Evolutionary conservation across 495 filamentous ascomycete genomes (phyloP).

Genomic region (Penicillium roqueforti): DNA sequence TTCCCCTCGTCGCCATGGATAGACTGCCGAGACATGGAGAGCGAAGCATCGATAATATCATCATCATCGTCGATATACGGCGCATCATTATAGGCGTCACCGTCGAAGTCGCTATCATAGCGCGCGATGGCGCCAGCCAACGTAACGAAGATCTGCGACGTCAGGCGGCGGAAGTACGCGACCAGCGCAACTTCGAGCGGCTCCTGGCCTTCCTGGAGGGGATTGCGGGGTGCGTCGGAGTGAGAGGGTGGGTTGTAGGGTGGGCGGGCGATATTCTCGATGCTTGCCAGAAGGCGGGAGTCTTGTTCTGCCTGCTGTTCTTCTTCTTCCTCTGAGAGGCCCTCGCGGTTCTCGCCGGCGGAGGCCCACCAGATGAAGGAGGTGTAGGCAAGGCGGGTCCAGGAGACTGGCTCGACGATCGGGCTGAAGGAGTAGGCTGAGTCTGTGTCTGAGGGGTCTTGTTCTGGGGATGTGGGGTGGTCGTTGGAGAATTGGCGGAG

Average conservation of each 20-base stretch:
- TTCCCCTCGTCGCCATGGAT: conserved; percentile 27
- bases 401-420: conserved; percentile 75
- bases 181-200: conserved; percentile 71
- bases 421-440: conserved; percentile 46
- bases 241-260: conserved; percentile 26
- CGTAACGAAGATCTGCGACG: conserved; percentile 62
- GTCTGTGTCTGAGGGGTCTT: conserved; percentile 38
- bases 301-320: conserved; percentile 44
- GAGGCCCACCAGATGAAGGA: conserved; percentile 99
- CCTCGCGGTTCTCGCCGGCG: conserved; percentile 75
- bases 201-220: conserved; percentile 34
- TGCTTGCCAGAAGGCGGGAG: conserved; percentile 38
- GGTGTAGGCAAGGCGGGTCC: conserved; percentile 83
- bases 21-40: conserved; percentile 29
- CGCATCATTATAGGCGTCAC: conserved; percentile 7
- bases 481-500: conserved; percentile 51
- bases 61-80: conserved; percentile 21
- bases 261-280: conserved; percentile 36
- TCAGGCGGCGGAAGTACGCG: conserved; percentile 88
- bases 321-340: conserved; percentile 40
- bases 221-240: conserved; percentile 29
- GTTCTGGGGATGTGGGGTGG: conserved; percentile 16
- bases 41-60: conserved; percentile 17
- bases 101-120: conserved; percentile 43
- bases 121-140: conserved; percentile 52